Conservation (phyloP, 768 basidiomycete species). For the Trametes maxima region DNA sequence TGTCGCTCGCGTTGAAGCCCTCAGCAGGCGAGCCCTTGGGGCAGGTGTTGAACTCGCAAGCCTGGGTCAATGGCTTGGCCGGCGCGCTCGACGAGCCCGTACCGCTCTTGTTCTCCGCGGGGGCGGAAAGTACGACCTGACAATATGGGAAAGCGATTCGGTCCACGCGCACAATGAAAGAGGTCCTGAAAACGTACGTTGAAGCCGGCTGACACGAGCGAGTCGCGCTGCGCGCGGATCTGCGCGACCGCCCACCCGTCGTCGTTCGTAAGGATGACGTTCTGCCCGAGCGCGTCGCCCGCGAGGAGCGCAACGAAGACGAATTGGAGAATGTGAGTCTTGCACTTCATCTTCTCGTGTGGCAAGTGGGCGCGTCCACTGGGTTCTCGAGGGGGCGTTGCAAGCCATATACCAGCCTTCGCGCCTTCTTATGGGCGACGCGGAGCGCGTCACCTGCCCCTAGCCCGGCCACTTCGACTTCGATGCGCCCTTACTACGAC, state of each 20-base stretch:
- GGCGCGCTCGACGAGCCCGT: slow-evolving; percentile 44
- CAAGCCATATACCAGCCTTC: too few relatives aligned
- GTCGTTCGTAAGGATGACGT: slow-evolving; percentile 37
- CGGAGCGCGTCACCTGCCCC: too few relatives aligned
- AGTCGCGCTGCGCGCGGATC: slow-evolving; percentile 45
- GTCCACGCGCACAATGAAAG: background rate
- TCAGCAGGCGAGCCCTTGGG: slow-evolving; percentile 44
- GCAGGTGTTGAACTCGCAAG: slow-evolving; percentile 49
- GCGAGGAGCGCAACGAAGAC: background rate
- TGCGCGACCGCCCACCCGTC: slow-evolving; percentile 50
- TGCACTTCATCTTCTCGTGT: too few relatives aligned
- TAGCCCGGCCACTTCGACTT: too few relatives aligned
- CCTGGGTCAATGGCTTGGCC: slow-evolving; percentile 33
- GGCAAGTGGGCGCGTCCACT: too few relatives aligned
- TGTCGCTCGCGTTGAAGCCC: slow-evolving; percentile 44
- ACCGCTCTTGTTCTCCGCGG: slow-evolving; percentile 49
- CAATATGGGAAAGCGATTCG: too few relatives aligned
- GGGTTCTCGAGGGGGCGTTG: too few relatives aligned
- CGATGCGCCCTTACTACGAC: too few relatives aligned
- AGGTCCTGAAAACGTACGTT: slow-evolving; percentile 32
- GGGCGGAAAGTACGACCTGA: slow-evolving; percentile 49
- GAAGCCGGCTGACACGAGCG: slow-evolving; percentile 42
- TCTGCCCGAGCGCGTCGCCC: slow-evolving; percentile 5
- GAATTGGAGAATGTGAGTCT: too few relatives aligned
- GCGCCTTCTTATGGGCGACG: too few relatives aligned